Conservation (phyloP, 2,329 filamentous ascomycete species). For the Thielaviopsis musarum region DNA sequence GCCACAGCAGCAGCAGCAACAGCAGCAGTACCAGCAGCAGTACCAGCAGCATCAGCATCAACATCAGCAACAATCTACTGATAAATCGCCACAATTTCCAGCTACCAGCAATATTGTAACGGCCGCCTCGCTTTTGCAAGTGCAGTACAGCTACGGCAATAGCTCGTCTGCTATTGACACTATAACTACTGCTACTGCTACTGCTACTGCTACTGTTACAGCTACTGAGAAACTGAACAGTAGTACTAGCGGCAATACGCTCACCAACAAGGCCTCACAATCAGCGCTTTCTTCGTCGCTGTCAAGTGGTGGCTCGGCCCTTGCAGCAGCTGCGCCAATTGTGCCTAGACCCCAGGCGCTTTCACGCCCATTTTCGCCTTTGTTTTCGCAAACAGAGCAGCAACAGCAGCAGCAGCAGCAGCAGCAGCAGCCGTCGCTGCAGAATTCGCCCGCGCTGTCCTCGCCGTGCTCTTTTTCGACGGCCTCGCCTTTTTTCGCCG, state of each 20-base stretch:
- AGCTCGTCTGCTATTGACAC: too few relatives aligned
- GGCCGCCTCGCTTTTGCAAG: not conserved
- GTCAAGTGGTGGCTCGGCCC: not conserved
- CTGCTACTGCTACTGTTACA: not conserved
- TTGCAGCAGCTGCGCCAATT: not conserved
- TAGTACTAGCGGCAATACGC: not conserved
- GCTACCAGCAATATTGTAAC: not conserved
- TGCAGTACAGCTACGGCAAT: not conserved
- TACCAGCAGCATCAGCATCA: not conserved
- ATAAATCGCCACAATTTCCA: too few relatives aligned
- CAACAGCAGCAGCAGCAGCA: not conserved
- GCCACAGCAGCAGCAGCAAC: not conserved
- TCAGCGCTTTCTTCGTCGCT: not conserved
- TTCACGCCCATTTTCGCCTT: too few relatives aligned
- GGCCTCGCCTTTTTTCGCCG: conserved; percentile 13
- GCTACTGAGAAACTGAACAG: too few relatives aligned
- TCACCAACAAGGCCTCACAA: too few relatives aligned
- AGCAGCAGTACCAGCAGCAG: not conserved
- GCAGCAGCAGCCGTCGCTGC: not conserved
- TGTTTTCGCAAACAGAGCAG: too few relatives aligned
- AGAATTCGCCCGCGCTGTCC: not conserved
- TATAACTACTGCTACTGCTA: not conserved
- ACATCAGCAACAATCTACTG: not conserved
- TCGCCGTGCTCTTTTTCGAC: not conserved
- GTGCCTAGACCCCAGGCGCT: not conserved